Percentiles rank a stretch among this genome's conserved stretches.
phyloP scores from a whole-genome alignment of 1,284 basidiomycete species.

The Vanrija sp. region DNA sequence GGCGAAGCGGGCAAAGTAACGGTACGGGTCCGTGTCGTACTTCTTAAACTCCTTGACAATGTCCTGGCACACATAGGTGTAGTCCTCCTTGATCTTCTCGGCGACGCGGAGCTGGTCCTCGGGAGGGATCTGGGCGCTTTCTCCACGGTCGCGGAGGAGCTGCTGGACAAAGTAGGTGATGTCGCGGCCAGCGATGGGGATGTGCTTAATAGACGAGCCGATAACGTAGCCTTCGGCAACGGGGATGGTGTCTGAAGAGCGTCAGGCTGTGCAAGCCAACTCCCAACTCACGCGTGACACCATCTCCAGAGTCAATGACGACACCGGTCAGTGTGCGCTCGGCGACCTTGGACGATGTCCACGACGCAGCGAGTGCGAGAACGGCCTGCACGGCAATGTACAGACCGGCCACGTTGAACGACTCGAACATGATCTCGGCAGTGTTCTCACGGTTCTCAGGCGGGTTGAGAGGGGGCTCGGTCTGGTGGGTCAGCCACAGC shows the following conservation, averaged over 20 bases:
- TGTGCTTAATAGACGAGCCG: conserved; percentile 97
- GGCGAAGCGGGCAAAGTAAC: conserved; percentile 90
- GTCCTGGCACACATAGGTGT: conserved; percentile 98
- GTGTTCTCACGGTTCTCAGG: conserved; percentile 99
- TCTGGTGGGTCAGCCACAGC: conserved; percentile 54
- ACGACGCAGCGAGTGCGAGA: conserved; percentile 95
- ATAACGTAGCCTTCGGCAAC: conserved; percentile 94
- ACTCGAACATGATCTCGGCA: conserved; percentile 99
- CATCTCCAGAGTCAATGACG: conserved; percentile 97
- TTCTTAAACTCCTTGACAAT: conserved; percentile 99
- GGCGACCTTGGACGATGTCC: conserved; percentile 88
- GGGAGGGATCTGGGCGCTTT: conserved; percentile 84
- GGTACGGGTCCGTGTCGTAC: conserved; percentile 94
- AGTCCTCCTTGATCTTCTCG: conserved; percentile 95
- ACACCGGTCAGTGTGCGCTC: conserved; percentile 95
- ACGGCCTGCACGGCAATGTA: conserved; percentile 99
- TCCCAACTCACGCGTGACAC: conserved; percentile 72
- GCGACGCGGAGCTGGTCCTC: conserved; percentile 93
- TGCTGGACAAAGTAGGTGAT: conserved; percentile 97
- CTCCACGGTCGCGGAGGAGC: conserved; percentile 90
- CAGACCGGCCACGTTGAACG: conserved; percentile 84
- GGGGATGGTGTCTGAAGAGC: conserved; percentile 48
- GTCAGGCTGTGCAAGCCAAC: conserved; percentile 1
- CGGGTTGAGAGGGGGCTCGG: conserved; percentile 95
- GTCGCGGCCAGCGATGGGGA: conserved; percentile 96